Percentiles rank a stretch among this genome's conserved stretches.
These are phyloP conservation scores for Penicillium turbatum DNA, from an alignment of 495 filamentous ascomycete genomes.

Conservation along the genomic window DNA sequence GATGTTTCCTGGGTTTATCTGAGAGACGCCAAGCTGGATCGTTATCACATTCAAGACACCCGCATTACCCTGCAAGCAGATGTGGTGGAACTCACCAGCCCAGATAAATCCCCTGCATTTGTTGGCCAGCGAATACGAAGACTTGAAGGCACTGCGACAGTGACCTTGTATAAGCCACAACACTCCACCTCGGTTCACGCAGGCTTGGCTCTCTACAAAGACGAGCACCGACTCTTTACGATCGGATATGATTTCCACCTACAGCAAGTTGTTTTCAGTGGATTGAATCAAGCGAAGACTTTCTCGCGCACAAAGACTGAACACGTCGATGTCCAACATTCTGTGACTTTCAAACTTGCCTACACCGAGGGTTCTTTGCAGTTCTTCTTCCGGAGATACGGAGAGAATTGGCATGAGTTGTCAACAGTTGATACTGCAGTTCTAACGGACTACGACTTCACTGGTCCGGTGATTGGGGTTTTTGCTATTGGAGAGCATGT, in stretches of 20 bases:
- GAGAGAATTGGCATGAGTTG: not conserved
- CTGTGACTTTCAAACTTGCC: not conserved
- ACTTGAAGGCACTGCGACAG: conserved; percentile 2
- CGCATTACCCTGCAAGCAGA: not conserved
- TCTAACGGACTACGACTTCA: conserved; percentile 3
- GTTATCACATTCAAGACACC: not conserved
- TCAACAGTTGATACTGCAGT: not conserved
- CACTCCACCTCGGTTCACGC: not conserved
- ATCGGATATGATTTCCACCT: not conserved
- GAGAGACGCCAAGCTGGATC: conserved; percentile 5
- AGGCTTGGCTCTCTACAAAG: conserved; percentile 16
- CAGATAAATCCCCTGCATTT: not conserved
- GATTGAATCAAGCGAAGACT: not conserved
- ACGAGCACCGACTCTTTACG: conserved; percentile 6
- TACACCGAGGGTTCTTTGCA: not conserved
- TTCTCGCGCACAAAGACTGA: not conserved
- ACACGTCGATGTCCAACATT: not conserved
- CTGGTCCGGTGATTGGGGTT: conserved; percentile 1
- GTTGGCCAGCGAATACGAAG: conserved; percentile 10
- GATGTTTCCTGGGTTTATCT: conserved; percentile 8
- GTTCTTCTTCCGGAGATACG: not conserved
- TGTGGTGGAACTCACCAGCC: not conserved
- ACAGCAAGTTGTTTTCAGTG: not conserved
- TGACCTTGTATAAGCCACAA: not conserved
- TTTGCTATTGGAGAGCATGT: not conserved